Conservation (phyloP, 345 rosid genomes). For the Geranium brycei region DNA sequence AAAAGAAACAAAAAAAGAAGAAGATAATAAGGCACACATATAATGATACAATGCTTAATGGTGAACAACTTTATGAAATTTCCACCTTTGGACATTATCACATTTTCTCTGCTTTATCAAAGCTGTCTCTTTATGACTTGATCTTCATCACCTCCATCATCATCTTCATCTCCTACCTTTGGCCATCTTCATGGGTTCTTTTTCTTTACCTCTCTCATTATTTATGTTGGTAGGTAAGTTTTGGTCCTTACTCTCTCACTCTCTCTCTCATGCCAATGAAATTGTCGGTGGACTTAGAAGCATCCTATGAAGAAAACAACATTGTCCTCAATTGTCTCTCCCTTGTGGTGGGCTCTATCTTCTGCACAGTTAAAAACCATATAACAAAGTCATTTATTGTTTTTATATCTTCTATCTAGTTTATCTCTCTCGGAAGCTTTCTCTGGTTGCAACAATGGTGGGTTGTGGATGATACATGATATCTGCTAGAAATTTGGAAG, state of each 20-base stretch:
- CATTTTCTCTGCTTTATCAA: too few relatives aligned
- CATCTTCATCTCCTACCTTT: too few relatives aligned
- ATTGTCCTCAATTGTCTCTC: neutral
- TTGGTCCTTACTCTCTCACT: neutral
- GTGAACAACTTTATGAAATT: too few relatives aligned
- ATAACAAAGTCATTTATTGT: neutral
- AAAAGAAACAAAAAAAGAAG: too few relatives aligned
- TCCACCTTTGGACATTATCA: too few relatives aligned
- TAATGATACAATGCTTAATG: too few relatives aligned
- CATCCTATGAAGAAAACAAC: constrained; percentile 5
- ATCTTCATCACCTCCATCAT: too few relatives aligned
- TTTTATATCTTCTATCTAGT: neutral
- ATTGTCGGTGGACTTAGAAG: constrained; percentile 6
- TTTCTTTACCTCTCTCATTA: too few relatives aligned
- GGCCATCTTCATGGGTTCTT: too few relatives aligned
- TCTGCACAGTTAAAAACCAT: neutral
- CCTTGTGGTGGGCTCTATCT: neutral
- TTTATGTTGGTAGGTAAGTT: neutral
- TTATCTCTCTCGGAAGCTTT: neutral
- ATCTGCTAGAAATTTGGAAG: neutral
- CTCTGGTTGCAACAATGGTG: neutral
- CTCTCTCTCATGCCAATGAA: constrained; percentile 1
- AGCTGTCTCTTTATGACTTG: too few relatives aligned
- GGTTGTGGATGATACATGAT: neutral
- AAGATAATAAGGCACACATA: too few relatives aligned